Percentiles rank a stretch among this genome's conserved stretches.
phyloP scores from a whole-genome alignment of 345 rosid species.

The Populus deltoides region DNA sequence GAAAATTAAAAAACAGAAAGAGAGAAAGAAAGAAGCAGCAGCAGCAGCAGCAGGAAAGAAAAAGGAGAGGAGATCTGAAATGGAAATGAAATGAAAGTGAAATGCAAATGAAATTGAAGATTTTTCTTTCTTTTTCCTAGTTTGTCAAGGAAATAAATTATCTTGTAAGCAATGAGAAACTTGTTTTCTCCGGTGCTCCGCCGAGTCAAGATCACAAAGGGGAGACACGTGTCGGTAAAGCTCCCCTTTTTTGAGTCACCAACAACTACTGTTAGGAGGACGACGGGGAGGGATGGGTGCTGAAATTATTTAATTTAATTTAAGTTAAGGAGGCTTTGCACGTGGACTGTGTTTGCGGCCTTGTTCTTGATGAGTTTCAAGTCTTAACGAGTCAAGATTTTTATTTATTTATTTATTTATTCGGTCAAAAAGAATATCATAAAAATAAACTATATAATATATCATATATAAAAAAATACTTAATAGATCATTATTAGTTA shows the following conservation, averaged over 20 bases:
- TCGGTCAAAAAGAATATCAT: not conserved
- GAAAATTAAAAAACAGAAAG: not conserved
- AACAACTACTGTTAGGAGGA: not conserved
- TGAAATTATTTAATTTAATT: not conserved
- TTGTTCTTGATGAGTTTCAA: not conserved
- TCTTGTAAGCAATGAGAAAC: constrained; percentile 7
- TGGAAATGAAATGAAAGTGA: constrained; percentile 36
- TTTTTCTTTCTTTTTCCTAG: not conserved
- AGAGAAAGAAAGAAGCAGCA: no score
- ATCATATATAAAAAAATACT: no score
- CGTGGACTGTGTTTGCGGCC: not conserved
- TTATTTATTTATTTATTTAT: no score
- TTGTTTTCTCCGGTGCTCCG: constrained; percentile 38
- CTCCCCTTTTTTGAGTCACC: not conserved
- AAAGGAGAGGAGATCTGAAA: not conserved
- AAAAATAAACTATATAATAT: no score
- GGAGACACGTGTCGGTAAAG: constrained; percentile 26
- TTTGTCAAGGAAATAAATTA: constrained; percentile 2
- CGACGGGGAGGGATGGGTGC: not conserved
- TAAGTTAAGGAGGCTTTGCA: not conserved
- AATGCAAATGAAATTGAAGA: constrained; percentile 38
- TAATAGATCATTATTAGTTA: no score
- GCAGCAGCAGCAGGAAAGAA: not conserved
- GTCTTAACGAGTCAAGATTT: not conserved
- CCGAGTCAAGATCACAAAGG: constrained; percentile 33